Conservation (phyloP, 129 eudicot species). For the Pulicaria dysenterica region DNA sequence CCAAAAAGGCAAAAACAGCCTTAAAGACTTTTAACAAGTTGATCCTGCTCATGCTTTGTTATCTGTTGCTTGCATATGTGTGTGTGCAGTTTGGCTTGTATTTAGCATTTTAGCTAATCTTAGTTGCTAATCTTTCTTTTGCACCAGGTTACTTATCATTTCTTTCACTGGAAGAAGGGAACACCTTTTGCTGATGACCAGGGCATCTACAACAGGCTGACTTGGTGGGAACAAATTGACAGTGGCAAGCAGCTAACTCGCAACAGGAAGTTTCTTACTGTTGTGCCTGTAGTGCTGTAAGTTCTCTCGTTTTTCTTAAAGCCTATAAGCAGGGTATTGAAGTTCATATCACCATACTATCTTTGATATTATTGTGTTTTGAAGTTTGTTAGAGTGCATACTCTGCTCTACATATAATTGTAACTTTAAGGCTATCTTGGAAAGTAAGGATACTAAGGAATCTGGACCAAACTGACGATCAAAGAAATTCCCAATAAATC, state of each 20-base stretch:
- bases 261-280: conserved; percentile 92
- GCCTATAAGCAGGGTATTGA: conserved; percentile 10
- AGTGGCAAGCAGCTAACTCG: conserved; percentile 95
- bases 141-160: conserved; percentile 77
- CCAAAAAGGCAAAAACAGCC: conserved; percentile 1
- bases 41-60: conserved; percentile 2
- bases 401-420: conserved; percentile 8
- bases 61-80: conserved; percentile 1
- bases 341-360: neutral
- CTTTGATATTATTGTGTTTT: conserved; percentile 1
- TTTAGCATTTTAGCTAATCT: conserved; percentile 10
- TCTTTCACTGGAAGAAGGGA: conserved; percentile 98
- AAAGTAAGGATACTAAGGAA: conserved; percentile 8
- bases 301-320: conserved; percentile 33
- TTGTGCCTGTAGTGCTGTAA: conserved; percentile 92
- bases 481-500: conserved; percentile 1
- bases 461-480: conserved; percentile 8
- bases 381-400: neutral
- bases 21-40: neutral
- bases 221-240: conserved; percentile 99
- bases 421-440: conserved; percentile 15
- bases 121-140: conserved; percentile 11
- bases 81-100: neutral
- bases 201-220: conserved; percentile 95
- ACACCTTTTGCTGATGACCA: conserved; percentile 98